A percentile compares a stretch with the other conserved stretches of the same genome.
Evolutionary conservation across 192 early-diverging fungal species (phyloP).

Genomic region (Linnemannia hyalina): DNA sequence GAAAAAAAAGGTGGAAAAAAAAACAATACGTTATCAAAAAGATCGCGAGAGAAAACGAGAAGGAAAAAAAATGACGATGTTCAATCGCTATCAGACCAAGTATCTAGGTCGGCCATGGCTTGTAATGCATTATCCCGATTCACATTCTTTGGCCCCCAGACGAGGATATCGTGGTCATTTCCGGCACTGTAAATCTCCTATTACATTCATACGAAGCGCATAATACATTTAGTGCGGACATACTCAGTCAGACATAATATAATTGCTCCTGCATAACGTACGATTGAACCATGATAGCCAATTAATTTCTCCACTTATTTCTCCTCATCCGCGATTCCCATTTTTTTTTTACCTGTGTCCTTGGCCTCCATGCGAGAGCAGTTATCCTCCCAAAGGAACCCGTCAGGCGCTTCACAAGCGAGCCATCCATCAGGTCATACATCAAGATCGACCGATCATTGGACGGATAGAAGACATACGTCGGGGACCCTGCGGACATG

Average conservation of each 20-base stretch:
- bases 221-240: background rate
- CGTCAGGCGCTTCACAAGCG: constrained; percentile 64
- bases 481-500: constrained; percentile 50
- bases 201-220: background rate
- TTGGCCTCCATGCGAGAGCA: constrained; percentile 70
- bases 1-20: background rate
- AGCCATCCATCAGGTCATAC: constrained; percentile 71
- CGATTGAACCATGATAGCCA: background rate
- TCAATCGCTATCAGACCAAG: constrained; percentile 65
- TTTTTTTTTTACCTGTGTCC: constrained; percentile 49
- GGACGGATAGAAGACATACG: constrained; percentile 72
- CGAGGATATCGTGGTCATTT: constrained; percentile 68
- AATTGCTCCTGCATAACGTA: background rate
- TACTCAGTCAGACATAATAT: background rate
- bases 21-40: background rate
- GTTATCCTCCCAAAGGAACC: constrained; percentile 73
- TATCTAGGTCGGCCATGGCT: constrained; percentile 55
- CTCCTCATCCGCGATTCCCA: background rate
- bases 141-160: constrained; percentile 63
- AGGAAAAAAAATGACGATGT: background rate
- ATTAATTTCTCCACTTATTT: constrained; percentile 3
- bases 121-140: constrained; percentile 41
- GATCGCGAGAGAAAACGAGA: background rate
- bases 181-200: constrained; percentile 76
- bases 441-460: constrained; percentile 66